Percentiles rank a stretch among this genome's conserved stretches.
Evolutionary conservation across 1,284 basidiomycete genomes (phyloP).

Genomic region (Butyriboletus appendiculatus): DNA sequence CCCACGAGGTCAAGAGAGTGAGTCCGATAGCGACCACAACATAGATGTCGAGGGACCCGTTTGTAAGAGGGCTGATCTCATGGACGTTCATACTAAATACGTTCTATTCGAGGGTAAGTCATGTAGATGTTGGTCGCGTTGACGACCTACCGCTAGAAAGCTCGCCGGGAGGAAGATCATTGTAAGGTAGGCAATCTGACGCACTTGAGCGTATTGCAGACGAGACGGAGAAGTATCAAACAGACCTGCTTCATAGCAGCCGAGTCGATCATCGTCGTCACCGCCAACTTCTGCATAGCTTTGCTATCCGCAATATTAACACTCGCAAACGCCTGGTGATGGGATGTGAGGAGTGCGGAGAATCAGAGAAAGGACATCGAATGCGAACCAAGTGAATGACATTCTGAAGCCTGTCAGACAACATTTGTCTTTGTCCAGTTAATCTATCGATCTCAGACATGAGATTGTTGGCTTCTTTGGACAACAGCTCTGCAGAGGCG

Average conservation of each 20-base stretch:
- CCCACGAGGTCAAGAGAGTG: constrained; percentile 52
- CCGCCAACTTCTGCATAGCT: constrained; percentile 45
- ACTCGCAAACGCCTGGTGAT: constrained; percentile 46
- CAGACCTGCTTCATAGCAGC: constrained; percentile 50
- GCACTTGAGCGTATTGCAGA: constrained; percentile 2
- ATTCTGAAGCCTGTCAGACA: constrained; percentile 49
- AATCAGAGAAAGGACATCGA: background rate
- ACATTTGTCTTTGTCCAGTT: constrained; percentile 43
- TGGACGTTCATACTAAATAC: constrained; percentile 43
- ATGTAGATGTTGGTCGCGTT: background rate
- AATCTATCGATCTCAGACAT: constrained; percentile 48
- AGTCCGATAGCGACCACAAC: constrained; percentile 44
- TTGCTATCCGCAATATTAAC: constrained; percentile 51
- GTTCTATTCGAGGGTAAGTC: constrained; percentile 21
- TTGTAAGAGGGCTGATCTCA: constrained; percentile 35
- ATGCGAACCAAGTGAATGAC: constrained; percentile 46
- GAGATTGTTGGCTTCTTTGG: constrained; percentile 45
- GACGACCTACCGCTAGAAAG: constrained; percentile 40
- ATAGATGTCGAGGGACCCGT: constrained; percentile 42
- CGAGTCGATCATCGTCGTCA: constrained; percentile 48
- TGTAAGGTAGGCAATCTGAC: constrained; percentile 33
- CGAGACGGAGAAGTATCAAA: background rate
- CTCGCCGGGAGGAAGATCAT: constrained; percentile 34
- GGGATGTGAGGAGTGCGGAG: background rate
- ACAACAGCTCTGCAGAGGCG: constrained; percentile 34